Conservation (phyloP, 2,329 filamentous ascomycete species). For the Stemphylium vesicarium region DNA sequence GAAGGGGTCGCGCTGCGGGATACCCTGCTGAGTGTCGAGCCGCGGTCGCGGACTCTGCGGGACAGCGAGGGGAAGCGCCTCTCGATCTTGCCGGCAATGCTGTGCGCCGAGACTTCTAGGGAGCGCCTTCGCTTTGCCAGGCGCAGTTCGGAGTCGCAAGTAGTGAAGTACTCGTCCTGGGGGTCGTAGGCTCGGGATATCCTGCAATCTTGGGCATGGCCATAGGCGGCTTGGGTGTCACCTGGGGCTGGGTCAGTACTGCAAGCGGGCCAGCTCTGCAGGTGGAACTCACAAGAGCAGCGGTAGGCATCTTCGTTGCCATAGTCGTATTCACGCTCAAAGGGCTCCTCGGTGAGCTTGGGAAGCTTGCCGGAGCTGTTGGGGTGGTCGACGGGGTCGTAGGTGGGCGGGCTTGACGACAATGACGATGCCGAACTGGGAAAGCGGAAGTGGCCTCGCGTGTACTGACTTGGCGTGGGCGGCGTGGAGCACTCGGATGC, state of each 20-base stretch:
- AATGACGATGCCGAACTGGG: slow-evolving; percentile 82
- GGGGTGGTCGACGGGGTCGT: slow-evolving; percentile 64
- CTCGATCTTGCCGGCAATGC: slow-evolving; percentile 69
- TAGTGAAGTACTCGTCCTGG: slow-evolving; percentile 65
- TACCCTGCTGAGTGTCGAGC: slow-evolving; percentile 43
- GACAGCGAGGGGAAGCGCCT: slow-evolving; percentile 64
- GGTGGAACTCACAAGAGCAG: slow-evolving; percentile 72
- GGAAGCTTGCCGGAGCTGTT: slow-evolving; percentile 71
- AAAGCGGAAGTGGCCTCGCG: slow-evolving; percentile 66
- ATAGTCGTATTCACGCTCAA: slow-evolving; percentile 70
- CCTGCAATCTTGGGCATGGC: slow-evolving; percentile 54
- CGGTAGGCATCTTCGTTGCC: slow-evolving; percentile 56
- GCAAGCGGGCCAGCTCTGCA: slow-evolving; percentile 13
- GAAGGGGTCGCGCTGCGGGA: slow-evolving; percentile 57
- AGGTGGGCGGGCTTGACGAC: slow-evolving; percentile 60
- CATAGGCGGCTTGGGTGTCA: slow-evolving; percentile 62
- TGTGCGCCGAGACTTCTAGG: slow-evolving; percentile 66
- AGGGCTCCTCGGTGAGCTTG: slow-evolving; percentile 83
- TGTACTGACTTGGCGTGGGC: slow-evolving; percentile 72
- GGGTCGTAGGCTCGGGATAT: slow-evolving; percentile 68
- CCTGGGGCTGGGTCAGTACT: slow-evolving; percentile 53
- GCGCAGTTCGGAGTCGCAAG: slow-evolving; percentile 63
- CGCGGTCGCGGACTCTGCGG: slow-evolving; percentile 61
- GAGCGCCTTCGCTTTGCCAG: slow-evolving; percentile 64
- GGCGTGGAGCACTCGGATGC: slow-evolving; percentile 73